Evolutionary conservation across 2,329 filamentous ascomycete genomes (phyloP), one percentile per base, ranked within the genome.

Genomic region (Xylariales sp.): DNA sequence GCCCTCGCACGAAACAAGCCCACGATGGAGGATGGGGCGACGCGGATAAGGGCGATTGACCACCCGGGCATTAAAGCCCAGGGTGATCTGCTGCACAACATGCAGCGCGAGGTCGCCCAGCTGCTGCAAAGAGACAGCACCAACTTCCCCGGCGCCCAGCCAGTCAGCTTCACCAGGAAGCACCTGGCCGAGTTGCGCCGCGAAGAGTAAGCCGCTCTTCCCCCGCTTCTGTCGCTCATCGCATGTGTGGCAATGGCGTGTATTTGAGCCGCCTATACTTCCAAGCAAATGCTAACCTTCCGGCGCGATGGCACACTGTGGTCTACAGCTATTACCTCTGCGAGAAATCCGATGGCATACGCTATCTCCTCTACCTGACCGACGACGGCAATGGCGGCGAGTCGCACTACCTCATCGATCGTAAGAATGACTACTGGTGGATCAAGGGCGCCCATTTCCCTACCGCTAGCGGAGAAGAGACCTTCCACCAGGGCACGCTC

Each of bases 291-390:
- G n/a, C n/a, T 25, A 8, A 25, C 23, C 8, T n/a, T 8, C 23
- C 8, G 8, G 15, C 19, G 19, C 27, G 34, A 10, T 25, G 16
- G 24, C 37, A 24, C n/a, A 23, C 10, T 23, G 20, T 33, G 7
- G n/a, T n/a, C n/a, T n/a, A 85, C 81, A 37, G 34, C 63, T 98
- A 97, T 69, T 98, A 90, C 59, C 85, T 98, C 47, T 96, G 91
- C 70, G 93, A 98, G 65, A 98, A 98, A 69, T 95, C 91, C 1
- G 93, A 98, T 58, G 93, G 93, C 38, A 88, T 97, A 46, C 82
- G 93, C 46, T 96, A 94, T 61, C 77, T 98, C n/a, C 78, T 98
- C 47, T 97, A 94, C 69, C 81, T 93, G 48, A 88, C 87, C 35
- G 61, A 69, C 6, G 83, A 84, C 56, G 74, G 81, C 29, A 59